A percentile compares a stretch with the other conserved stretches of the same genome.
Conservation (phyloP, 2,329 filamentous ascomycete genomes). For the Colletotrichum spaethianum region DNA sequence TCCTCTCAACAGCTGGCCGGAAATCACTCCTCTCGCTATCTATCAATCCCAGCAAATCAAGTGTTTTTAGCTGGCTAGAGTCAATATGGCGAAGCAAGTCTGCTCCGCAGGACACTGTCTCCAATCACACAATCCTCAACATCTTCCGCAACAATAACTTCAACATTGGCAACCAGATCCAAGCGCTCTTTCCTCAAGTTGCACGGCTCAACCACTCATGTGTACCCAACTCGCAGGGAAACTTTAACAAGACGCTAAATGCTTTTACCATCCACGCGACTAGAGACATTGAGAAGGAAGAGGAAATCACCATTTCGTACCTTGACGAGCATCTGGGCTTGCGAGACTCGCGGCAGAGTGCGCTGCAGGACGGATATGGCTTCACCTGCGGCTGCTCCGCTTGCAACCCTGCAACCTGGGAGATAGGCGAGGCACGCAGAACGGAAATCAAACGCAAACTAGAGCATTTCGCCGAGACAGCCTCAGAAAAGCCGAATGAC, state of each 20-base stretch:
- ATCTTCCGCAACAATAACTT: constrained; percentile 41
- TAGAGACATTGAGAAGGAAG: constrained; percentile 20
- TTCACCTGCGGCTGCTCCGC: constrained; percentile 30
- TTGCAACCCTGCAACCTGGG: constrained; percentile 10
- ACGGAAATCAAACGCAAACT: constrained; percentile 10
- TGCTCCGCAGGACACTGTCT: constrained; percentile 6
- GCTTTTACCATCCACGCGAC: constrained; percentile 34
- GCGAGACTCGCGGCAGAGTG: constrained; percentile 7
- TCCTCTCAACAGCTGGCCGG: constrained; percentile 15
- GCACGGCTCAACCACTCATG: constrained; percentile 38
- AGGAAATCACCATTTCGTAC: constrained; percentile 40
- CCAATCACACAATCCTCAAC: constrained; percentile 38
- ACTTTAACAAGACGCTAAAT: constrained; percentile 25
- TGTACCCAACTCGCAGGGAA: constrained; percentile 37
- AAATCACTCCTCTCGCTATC: constrained; percentile 26
- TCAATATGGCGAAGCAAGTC: constrained; percentile 36
- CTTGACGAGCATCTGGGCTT: constrained; percentile 33
- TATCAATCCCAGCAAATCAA: constrained; percentile 23
- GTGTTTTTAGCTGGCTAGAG: constrained; percentile 33
- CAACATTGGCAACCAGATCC: constrained; percentile 23
- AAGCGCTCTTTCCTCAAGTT: constrained; percentile 30
- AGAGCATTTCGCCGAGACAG: constrained; percentile 14
- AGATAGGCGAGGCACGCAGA: constrained; percentile 20
- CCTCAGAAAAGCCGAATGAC: constrained; percentile 1
- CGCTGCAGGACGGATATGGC: constrained; percentile 18